Base-by-base conservation (phyloP, 148 eudicot species). In the Arbutus unedo region DNA sequence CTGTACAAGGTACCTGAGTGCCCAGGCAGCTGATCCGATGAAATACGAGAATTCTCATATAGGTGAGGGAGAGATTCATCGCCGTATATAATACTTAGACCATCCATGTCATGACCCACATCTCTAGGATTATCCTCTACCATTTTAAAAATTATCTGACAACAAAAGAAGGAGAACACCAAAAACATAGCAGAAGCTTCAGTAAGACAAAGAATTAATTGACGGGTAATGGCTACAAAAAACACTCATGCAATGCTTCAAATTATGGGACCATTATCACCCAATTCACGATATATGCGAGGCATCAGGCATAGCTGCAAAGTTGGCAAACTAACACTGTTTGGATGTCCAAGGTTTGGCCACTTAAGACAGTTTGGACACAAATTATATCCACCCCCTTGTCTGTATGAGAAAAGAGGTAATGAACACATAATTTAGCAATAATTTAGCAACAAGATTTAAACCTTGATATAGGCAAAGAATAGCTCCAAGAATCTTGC, bases 91-190 rank as follows among this genome's bases (percentile, higher is more conserved):
- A 94, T 88, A 54, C 86, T 93, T 81, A 94, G 82, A 79, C 90
- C 91, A 86, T 91, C 98, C 96, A 97, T 90, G 73, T 93, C 96
- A 81, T 90, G 93, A 54, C 97, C 94, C 60, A 94, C 91, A 84
- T 94, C 99, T 90, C 98, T 89, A 4, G 99, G 99, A 84, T 88
- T 92, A 79, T 93, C 97, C 82, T 97, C 98, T 80, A 94, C 95
- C 89, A 97, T 97, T 84, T 97, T 94, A 88, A 90, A 94, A 48
- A 94, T 93, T 81, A 94, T 90, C 99, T 97, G 91, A 70, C 83
- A 75, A 57, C 84, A 77, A 76, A 47, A 81, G 62, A 70, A 48
- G 84, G 44, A 84, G 72, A 45, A 31, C 67, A 19, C 56, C 70
- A 59, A 64, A 64, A 21, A 60, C 47, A 48, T 5, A 50, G 50